Base-by-base conservation (phyloP, 2,329 filamentous ascomycete genomes). In the Coleophoma crateriformis region DNA sequence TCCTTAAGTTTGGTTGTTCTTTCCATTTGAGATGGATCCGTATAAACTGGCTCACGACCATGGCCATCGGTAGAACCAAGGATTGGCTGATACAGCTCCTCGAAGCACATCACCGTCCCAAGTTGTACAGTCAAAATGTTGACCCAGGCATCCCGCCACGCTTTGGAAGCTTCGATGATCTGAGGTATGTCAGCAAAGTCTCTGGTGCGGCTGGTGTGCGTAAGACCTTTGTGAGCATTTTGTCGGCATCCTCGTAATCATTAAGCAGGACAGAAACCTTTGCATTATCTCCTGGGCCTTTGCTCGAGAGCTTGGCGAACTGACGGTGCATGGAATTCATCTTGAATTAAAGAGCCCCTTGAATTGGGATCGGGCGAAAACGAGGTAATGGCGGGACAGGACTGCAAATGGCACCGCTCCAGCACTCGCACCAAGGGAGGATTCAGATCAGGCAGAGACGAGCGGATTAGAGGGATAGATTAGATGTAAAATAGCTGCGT, bases 191-290 rank as follows among this genome's bases (percentile, higher is more conserved):
- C 27, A 46, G 27, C 39, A 40, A 35, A 17, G 40, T 33, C 43
- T 46, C 34, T 10, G 37, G 46, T 48, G 14, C 20, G 45, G 32
- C 42, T 32, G 38, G 46, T 32, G 42, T 49, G 41, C 46, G 49
- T 40, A 50, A 50, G 72, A 90, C 88, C 75, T 82, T 84, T 56
- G 79, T 77, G 55, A 94, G 75, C 64, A 91, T 78, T 57, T 79
- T 80, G 66, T 94, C 87, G 22, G 85, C 86, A 67, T 91, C 84
- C 58, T 90, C 85, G 64, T 90, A 94, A 62, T 94, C 88, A 59
- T 81, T 84, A 50, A 95, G 71, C 48, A 94, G 74, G 41, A 85
- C 77, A 11, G 84, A 83, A 42, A 92, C 83, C 63, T 89, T 85
- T 56, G 84, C 84, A 64, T 89, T 85, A 67, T 94, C 86, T 50